Evolutionary conservation across 129 eudicot species (phyloP), one percentile per base, ranked within the genome.

Genomic region (Ambrosia trifida): DNA sequence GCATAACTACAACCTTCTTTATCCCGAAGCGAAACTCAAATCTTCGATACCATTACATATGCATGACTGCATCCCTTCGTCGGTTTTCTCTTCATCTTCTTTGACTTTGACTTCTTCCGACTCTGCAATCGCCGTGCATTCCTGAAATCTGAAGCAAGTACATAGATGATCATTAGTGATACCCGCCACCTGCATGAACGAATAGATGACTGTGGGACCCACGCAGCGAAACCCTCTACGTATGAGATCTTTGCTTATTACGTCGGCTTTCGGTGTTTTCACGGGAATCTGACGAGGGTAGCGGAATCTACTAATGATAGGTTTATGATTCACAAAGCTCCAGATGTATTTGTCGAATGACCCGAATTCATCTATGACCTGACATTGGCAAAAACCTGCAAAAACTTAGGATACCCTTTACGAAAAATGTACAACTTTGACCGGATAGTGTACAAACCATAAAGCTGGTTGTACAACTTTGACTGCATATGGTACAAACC

Each of bases 111-210:
- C 67, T 56, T 83, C 73, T 43, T 72, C 78, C 12, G 28, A 62
- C 72, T 78, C 82, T 8, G 74, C 80, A 7, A 76, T 76, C 3
- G 75, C 67, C 41, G 60, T 41, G 35, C 88, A 86, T 40, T 83
- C 84, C 19, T 81, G 79, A 72, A 86, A 86, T 67, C 91, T 79
- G 68, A 86, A 87, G 78, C 93, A 87, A 31, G 81, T 69, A 41
- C 78, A 70, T 4, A 87, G 83, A 74, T 87, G 93, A 50, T 87
- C 92, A 61, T 87, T 87, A 68, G 92, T 81, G 40, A 87, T 78
- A 45, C 92, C 92, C 11, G 88, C 89, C 35, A 79, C 87, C 80
- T 87, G 93, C 93, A 87, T 87, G 68, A 87, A 87, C 36, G 89
- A 87, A 79, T 87, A 87, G 57, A 87, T 76, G 53, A 87, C 88